Conservation (phyloP, 805 yeast species). For the Diddensiella transvaalensis region DNA sequence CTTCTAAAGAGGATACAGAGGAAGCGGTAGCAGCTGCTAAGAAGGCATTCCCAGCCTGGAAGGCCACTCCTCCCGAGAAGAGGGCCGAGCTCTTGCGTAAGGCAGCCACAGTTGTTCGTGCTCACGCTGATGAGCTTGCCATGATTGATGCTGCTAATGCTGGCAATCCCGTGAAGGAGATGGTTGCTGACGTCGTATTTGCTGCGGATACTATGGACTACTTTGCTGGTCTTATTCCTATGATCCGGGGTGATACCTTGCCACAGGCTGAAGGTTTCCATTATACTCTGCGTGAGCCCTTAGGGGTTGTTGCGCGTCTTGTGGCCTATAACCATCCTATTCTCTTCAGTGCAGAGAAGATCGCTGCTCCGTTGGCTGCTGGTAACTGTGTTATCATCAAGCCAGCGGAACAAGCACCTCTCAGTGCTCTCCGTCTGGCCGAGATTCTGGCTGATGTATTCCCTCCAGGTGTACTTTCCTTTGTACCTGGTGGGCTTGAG, state of each 20-base stretch:
- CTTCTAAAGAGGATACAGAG: constrained; percentile 65
- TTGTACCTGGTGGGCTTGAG: constrained; percentile 66
- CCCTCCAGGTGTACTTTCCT: constrained; percentile 73
- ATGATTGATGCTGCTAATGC: constrained; percentile 6
- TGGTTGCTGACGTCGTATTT: constrained; percentile 3
- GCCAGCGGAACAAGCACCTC: constrained; percentile 73
- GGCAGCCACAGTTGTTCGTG: constrained; percentile 1
- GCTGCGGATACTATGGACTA: constrained; percentile 6
- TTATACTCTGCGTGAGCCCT: constrained; percentile 65
- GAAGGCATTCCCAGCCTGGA: constrained; percentile 49
- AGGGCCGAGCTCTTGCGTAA: constrained; percentile 58
- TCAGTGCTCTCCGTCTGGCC: constrained; percentile 62
- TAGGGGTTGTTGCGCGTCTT: constrained; percentile 63
- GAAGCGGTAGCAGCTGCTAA: constrained; percentile 78
- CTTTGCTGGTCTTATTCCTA: constrained; percentile 5
- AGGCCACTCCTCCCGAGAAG: constrained; percentile 56
- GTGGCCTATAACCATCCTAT: constrained; percentile 74
- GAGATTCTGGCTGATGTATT: constrained; percentile 55
- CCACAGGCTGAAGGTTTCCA: constrained; percentile 5
- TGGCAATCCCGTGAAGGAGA: constrained; percentile 7
- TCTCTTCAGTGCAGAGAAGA: constrained; percentile 76
- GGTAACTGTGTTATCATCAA: constrained; percentile 73
- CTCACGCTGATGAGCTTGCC: constrained; percentile 5
- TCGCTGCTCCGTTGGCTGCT: constrained; percentile 78
- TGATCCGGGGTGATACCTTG: constrained; percentile 5